Evolutionary conservation across 2,329 filamentous ascomycete genomes (phyloP), one percentile per base, ranked within the genome.

Genomic region (Exophiala calicioides): DNA sequence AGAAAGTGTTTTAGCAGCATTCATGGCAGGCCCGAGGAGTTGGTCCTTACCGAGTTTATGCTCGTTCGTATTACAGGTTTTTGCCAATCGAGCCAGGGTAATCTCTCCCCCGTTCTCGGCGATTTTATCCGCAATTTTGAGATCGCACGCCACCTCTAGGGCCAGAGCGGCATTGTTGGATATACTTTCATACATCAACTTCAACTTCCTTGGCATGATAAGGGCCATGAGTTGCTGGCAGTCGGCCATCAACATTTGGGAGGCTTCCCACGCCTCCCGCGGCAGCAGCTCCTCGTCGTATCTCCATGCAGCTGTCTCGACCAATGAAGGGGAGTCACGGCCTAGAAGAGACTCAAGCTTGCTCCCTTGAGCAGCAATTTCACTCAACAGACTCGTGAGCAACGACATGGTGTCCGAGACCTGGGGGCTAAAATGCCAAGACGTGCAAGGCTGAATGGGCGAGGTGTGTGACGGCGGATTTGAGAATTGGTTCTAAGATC

Each of bases 151-250:
- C 9, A 38, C 35, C 8, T 26, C 20, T 21, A 38, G 26, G 3
- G 35, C 35, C 35, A 38, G 19, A n/a, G 35, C 35, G 13, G 35
- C 35, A 24, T 38, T 38, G 35, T 38, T 38, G 9, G 35, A 38
- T 13, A 38, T 38, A 23, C 35, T 38, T n/a, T 38, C 35, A 21
- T 38, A 38, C 35, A 38, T 38, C 35, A 38, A 38, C n/a, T 38
- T 38, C 35, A 38, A 21, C 18, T 38, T 38, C 26, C 18, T 38
- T 1, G 35, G 35, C 19, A 38, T 38, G 18, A 38, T 18, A 6
- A 38, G 20, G 8, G 35, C 18, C 4, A 38, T 38, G 8, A 38
- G 35, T 24, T 38, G 35, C 18, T 38, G 18, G 35, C 35, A 38
- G 20, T 38, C 35, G 15, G 19, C 18, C 3, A 38, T 16, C 35